Conservation (phyloP, 208 protist genomes). For the Trypanosoma avium region DNA sequence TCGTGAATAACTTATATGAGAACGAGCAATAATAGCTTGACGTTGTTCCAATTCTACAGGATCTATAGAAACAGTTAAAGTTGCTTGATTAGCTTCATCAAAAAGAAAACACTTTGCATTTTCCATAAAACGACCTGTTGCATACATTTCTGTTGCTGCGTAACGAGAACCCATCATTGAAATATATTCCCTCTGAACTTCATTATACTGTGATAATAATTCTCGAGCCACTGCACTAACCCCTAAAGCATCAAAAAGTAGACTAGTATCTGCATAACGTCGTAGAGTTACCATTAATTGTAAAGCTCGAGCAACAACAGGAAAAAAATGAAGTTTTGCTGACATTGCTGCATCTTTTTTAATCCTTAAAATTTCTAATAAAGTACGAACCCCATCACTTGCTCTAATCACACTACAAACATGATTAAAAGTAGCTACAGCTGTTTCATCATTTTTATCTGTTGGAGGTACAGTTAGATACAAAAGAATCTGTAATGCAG, state of each 20-base stretch:
- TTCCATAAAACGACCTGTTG: constrained; percentile 79
- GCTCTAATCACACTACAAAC: constrained; percentile 68
- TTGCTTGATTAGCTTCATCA: constrained; percentile 44
- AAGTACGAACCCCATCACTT: constrained; percentile 70
- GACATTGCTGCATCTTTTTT: constrained; percentile 71
- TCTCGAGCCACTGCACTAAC: constrained; percentile 69
- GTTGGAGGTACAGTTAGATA: constrained; percentile 61
- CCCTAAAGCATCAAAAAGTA: constrained; percentile 79
- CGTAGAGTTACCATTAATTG: constrained; percentile 76
- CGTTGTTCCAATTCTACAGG: constrained; percentile 71
- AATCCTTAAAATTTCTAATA: constrained; percentile 74
- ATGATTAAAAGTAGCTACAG: constrained; percentile 63
- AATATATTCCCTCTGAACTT: constrained; percentile 81
- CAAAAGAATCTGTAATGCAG: constrained; percentile 77
- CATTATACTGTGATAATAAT: constrained; percentile 60
- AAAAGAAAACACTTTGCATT: constrained; percentile 76
- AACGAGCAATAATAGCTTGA: constrained; percentile 66
- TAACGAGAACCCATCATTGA: constrained; percentile 64
- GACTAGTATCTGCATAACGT: constrained; percentile 70
- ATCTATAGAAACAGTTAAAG: constrained; percentile 41
- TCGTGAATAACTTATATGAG: constrained; percentile 74
- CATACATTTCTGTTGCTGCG: constrained; percentile 64
- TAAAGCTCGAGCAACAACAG: constrained; percentile 76
- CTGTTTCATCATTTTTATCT: constrained; percentile 66
- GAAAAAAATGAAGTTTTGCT: constrained; percentile 78